Base-by-base conservation (phyloP, 2,329 filamentous ascomycete genomes). In the Neonectria sp. region DNA sequence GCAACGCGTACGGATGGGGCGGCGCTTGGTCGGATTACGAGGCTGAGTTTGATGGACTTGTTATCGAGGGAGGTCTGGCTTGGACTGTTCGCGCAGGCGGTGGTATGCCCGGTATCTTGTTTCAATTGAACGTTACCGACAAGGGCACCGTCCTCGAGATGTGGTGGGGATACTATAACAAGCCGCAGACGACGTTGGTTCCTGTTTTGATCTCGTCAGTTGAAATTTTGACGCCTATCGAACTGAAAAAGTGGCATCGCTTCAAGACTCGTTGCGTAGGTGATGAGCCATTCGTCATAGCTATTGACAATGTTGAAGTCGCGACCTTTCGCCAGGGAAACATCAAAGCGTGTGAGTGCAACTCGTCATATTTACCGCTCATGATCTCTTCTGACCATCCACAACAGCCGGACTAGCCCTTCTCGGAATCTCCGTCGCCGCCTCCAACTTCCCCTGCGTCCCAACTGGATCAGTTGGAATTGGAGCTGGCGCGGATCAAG, bases 81-180 rank as follows among this genome's bases (percentile, higher is more conserved):
- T 49, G 25, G 29, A 49, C 13, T 24, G 33, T 53, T 53, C 58
- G 35, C 27, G 25, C 46, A 15, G 15, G 15, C 1, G 37, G 48
- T 5, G 33, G 17, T 25, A 60, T 53, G 58, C 58, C 24, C 7
- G 46, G 48, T 35, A 24, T 53, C 25, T 25, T 53, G 13, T 60
- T 53, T 12, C 35, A 45, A 33, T n/a, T 61, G 9, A 45, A 11
- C 21, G 6, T 48, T 2, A 13, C 17, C 2, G 58, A 31, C n/a
- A 17, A 46, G 9, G 27, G 31, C 25, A 8, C 37, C 15, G 17
- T 61, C 11, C 33, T 53, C 6, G 57, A 61, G 37, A 43, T 61
- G 27, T 53, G 58, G 49, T 61, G 25, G 48, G 46, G 58, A 45
- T 55, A 61, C n/a, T 53, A 53, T 27, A 46, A 46, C 49, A 61